Evolutionary conservation across 1,284 basidiomycete species (phyloP).

Genomic region (Taiwanofungus camphoratus): DNA sequence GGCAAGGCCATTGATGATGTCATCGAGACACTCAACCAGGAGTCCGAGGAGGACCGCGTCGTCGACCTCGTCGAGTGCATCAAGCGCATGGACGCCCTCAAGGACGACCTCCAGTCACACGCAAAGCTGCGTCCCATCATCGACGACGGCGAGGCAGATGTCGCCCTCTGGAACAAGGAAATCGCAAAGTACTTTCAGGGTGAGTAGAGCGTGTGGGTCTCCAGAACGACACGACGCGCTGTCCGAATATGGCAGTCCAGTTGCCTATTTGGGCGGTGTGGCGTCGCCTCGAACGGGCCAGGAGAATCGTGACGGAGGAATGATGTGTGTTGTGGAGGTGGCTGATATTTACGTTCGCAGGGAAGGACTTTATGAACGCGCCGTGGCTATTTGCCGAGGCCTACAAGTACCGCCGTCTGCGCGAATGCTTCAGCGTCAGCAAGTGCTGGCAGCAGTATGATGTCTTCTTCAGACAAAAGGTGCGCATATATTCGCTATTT

Average conservation of each 20-base stretch:
- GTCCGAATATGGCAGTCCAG: neutral
- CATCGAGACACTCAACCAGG: slow-evolving; percentile 85
- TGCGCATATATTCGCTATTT: slow-evolving; percentile 20
- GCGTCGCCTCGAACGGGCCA: too few species aligned
- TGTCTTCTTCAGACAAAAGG: slow-evolving; percentile 89
- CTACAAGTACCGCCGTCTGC: slow-evolving; percentile 95
- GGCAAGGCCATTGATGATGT: slow-evolving; percentile 96
- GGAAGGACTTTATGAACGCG: slow-evolving; percentile 95
- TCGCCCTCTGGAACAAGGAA: slow-evolving; percentile 96
- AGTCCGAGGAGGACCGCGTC: slow-evolving; percentile 80
- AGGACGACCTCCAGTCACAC: slow-evolving; percentile 77
- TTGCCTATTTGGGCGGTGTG: too few species aligned
- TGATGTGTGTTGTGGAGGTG: too few species aligned
- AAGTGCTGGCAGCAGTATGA: slow-evolving; percentile 90
- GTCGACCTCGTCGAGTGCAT: slow-evolving; percentile 86
- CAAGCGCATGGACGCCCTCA: slow-evolving; percentile 79
- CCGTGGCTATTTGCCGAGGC: slow-evolving; percentile 97
- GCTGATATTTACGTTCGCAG: too few species aligned
- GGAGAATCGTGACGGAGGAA: too few species aligned
- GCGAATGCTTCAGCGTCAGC: slow-evolving; percentile 93
- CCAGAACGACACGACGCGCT: neutral
- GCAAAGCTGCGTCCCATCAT: slow-evolving; percentile 80
- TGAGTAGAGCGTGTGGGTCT: slow-evolving; percentile 21
- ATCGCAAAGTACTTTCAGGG: slow-evolving; percentile 92
- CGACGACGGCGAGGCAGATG: slow-evolving; percentile 92